These are phyloP conservation scores for Beauveria bassiana DNA, from an alignment of 2,329 filamentous ascomycete genomes.

Conservation along the genomic window DNA sequence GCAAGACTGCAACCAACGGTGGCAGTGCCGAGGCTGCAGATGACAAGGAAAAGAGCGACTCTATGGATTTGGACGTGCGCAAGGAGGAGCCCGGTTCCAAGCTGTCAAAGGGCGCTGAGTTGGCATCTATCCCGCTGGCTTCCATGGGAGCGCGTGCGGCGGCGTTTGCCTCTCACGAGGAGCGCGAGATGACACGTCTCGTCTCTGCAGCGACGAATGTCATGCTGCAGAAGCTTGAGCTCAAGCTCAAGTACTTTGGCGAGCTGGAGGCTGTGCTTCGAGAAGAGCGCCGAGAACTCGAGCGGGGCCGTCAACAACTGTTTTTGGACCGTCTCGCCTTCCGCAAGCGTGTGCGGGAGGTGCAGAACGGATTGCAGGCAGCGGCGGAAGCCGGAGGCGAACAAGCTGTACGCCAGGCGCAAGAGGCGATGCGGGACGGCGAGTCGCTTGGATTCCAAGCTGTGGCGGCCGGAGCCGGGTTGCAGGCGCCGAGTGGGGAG, in stretches of 20 bases:
- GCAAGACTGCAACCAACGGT: slow-evolving; percentile 37
- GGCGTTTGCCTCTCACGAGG: slow-evolving; percentile 88
- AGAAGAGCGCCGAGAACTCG: slow-evolving; percentile 85
- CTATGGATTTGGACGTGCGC: slow-evolving; percentile 56
- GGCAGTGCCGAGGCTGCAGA: slow-evolving; percentile 32
- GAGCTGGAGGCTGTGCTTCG: slow-evolving; percentile 92
- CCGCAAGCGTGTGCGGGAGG: slow-evolving; percentile 76
- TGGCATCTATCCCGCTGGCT: slow-evolving; percentile 76
- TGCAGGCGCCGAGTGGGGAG: slow-evolving; percentile 48
- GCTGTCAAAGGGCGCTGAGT: slow-evolving; percentile 37
- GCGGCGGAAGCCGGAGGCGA: slow-evolving; percentile 42
- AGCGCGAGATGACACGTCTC: slow-evolving; percentile 90
- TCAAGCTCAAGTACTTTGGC: slow-evolving; percentile 92
- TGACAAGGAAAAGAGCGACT: slow-evolving; percentile 49
- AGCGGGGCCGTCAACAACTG: slow-evolving; percentile 83
- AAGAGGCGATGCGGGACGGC: slow-evolving; percentile 39
- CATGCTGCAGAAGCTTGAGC: slow-evolving; percentile 88
- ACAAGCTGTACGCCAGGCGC: slow-evolving; percentile 39
- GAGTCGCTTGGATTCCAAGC: slow-evolving; percentile 48
- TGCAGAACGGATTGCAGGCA: slow-evolving; percentile 67
- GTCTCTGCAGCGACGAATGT: slow-evolving; percentile 89
- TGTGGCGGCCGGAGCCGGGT: slow-evolving; percentile 31
- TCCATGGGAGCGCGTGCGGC: slow-evolving; percentile 79
- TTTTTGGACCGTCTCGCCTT: slow-evolving; percentile 89
- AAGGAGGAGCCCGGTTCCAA: slow-evolving; percentile 43